Conservation (phyloP, 805 yeast species). For the Wickerhamiella brachini region DNA sequence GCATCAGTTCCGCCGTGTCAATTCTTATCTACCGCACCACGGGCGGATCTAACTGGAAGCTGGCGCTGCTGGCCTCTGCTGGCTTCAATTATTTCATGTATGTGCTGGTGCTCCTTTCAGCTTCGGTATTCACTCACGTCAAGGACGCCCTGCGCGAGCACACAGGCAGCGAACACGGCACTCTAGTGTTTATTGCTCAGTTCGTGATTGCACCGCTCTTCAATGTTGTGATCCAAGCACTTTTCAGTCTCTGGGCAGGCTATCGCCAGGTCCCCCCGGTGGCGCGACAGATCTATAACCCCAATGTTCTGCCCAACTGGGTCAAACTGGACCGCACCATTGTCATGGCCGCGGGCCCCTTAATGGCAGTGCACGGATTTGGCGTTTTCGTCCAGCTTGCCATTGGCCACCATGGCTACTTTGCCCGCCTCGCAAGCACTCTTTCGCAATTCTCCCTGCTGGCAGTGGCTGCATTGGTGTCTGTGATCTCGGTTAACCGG, state of each 20-base stretch:
- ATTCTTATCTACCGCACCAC: constrained; percentile 17
- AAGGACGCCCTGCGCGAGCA: neutral
- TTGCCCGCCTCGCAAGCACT: constrained; percentile 10
- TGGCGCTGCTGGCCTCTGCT: constrained; percentile 9
- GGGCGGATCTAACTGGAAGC: constrained; percentile 14
- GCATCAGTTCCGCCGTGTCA: constrained; percentile 10
- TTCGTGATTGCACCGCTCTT: constrained; percentile 3
- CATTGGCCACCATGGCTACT: constrained; percentile 6
- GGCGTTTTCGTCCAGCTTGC: constrained; percentile 7
- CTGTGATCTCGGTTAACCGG: constrained; percentile 19
- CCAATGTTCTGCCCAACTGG: constrained; percentile 19
- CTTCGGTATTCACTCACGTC: constrained; percentile 4
- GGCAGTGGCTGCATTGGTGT: constrained; percentile 14
- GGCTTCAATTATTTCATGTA: constrained; percentile 11
- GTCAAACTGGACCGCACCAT: constrained; percentile 18
- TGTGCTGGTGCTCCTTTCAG: constrained; percentile 1
- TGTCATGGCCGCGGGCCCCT: constrained; percentile 14
- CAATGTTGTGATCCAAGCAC: constrained; percentile 11
- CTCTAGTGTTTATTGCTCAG: constrained; percentile 2
- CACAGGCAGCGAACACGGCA: neutral
- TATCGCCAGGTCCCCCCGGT: constrained; percentile 14
- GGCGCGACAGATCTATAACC: constrained; percentile 18
- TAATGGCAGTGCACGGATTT: constrained; percentile 8
- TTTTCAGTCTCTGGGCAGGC: constrained; percentile 16
- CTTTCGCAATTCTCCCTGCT: constrained; percentile 13